Evolutionary conservation across 345 rosid genomes (phyloP), one percentile per base, ranked within the genome.

Genomic region (Heritiera fomes): DNA sequence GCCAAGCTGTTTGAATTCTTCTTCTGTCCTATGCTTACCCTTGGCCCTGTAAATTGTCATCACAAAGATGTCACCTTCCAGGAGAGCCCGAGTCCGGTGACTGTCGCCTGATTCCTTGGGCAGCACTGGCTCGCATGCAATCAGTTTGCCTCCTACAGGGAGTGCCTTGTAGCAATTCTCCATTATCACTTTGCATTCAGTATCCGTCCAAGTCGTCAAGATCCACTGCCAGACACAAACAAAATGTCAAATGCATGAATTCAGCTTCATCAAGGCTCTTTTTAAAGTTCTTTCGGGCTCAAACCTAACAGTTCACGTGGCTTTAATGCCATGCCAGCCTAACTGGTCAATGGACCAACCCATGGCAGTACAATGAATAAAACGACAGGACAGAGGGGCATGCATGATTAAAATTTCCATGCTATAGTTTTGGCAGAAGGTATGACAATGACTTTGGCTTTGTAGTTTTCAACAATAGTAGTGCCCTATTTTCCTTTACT

Each of bases 21-120:
- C 82, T 80, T 89, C 92, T 0, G 98, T 93, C 81, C 97, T 88
- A 34, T 90, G 93, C 87, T 90, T 91, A 30, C 98, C 97, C 84
- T 93, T 90, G 73, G 92, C 83, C 78, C 93, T 87, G 71, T 93
- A 91, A 17, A 93, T 83, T 15, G 98, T 91, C 97, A 95, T 93
- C 46, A 89, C 90, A 41, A 93, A 93, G 49, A 95, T 88, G 83
- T 95, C 98, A 0, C 91, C 94, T 87, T 87, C 91, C 2, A 95
- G 84, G 20, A 95, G 89, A 14, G 98, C 94, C 2, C 97, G 88
- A 1, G 95, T 93, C 79, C 98, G 64, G 47, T 88, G 90, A 73
- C 95, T 91, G 15, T 92, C 90, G 55, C 93, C 94, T 0, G 98
- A 84, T 69, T 88, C 82, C 59, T 87, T 77, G 0, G 98, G 98